A percentile compares a stretch with the other conserved stretches of the same genome.
phyloP scores from a whole-genome alignment of 257 asterid genomes.

The Paulownia fortunei region DNA sequence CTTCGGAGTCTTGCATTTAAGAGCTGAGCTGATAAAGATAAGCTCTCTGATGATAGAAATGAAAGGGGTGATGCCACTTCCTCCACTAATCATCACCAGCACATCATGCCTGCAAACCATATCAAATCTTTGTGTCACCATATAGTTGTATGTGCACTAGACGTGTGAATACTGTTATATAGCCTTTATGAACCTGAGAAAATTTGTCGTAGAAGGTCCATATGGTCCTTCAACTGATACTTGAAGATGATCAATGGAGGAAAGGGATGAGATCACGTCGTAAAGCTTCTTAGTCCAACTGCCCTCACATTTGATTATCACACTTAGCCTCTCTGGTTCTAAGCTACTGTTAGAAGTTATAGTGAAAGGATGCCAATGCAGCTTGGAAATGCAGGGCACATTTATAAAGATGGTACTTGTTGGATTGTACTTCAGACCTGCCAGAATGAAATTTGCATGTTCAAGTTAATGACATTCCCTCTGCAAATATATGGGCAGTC shows the following conservation, averaged over 20 bases:
- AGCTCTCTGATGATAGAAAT: slow-evolving; percentile 66
- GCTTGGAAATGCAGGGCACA: slow-evolving; percentile 63
- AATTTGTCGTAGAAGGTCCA: slow-evolving; percentile 65
- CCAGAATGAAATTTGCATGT: neutral
- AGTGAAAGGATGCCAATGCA: slow-evolving; percentile 88
- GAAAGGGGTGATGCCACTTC: slow-evolving; percentile 79
- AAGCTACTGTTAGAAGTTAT: slow-evolving; percentile 58
- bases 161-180: too few relatives aligned
- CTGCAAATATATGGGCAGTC: too few relatives aligned
- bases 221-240: slow-evolving; percentile 79
- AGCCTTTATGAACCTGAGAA: slow-evolving; percentile 42
- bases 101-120: slow-evolving; percentile 53
- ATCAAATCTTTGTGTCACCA: neutral
- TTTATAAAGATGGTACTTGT: slow-evolving; percentile 65
- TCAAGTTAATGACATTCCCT: neutral
- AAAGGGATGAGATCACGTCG: slow-evolving; percentile 53
- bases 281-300: slow-evolving; percentile 68
- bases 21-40: slow-evolving; percentile 38
- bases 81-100: slow-evolving; percentile 77
- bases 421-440: slow-evolving; percentile 59
- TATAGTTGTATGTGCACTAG: too few relatives aligned
- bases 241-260: slow-evolving; percentile 51
- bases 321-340: slow-evolving; percentile 62
- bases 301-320: slow-evolving; percentile 67
- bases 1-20: slow-evolving; percentile 51